Conservation (phyloP, 1,139 yeast species). For the Geotrichum carabidarum region DNA sequence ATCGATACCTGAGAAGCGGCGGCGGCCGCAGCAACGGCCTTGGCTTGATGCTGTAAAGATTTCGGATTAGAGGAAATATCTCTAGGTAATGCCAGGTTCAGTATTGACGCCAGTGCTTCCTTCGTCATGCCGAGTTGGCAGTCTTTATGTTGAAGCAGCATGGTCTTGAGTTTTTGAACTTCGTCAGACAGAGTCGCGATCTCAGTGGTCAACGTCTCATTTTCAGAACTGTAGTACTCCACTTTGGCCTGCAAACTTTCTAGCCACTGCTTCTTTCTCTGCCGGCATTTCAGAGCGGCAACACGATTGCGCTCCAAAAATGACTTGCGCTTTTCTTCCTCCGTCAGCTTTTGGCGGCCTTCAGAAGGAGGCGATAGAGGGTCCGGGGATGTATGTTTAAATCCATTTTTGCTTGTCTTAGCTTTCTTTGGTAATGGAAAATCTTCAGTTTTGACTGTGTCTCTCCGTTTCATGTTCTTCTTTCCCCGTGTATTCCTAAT, state of each 20-base stretch:
- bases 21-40: conserved; percentile 9
- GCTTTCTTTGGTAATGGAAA: background rate
- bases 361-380: conserved; percentile 7
- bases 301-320: conserved; percentile 87
- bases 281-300: conserved; percentile 95
- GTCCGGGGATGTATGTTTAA: background rate
- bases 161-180: conserved; percentile 46
- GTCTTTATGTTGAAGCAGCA: conserved; percentile 39
- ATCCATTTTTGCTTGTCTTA: background rate
- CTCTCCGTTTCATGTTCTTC: conserved; percentile 3
- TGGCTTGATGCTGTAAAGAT: conserved; percentile 9
- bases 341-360: conserved; percentile 38
- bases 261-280: conserved; percentile 84
- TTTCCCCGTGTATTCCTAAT: background rate
- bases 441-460: background rate
- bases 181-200: conserved; percentile 56
- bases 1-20: conserved; percentile 3
- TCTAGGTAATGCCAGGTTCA: background rate
- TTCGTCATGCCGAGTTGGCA: conserved; percentile 23
- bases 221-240: conserved; percentile 66
- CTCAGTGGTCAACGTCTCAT: conserved; percentile 59
- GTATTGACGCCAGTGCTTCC: conserved; percentile 6
- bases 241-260: conserved; percentile 75
- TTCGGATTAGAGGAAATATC: background rate
- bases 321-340: conserved; percentile 70